A percentile compares a stretch with the other conserved stretches of the same genome.
These are phyloP conservation scores for Coniferiporia weirii DNA, from an alignment of 1,284 basidiomycete species.

Conservation along the genomic window DNA sequence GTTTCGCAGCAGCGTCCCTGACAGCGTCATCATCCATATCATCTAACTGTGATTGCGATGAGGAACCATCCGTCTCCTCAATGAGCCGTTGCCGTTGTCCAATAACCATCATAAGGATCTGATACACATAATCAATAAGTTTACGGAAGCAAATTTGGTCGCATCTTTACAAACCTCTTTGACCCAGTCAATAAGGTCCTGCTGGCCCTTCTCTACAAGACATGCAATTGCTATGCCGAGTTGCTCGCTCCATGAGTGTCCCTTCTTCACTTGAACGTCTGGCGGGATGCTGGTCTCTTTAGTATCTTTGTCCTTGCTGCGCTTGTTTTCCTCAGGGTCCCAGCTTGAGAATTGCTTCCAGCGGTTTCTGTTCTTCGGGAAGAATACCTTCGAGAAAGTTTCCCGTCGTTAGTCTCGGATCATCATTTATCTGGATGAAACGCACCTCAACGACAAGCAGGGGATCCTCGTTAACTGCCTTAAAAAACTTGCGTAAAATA, in stretches of 20 bases:
- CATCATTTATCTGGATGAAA: conserved; percentile 22
- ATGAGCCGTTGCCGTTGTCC: conserved; percentile 66
- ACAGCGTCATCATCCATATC: conserved; percentile 44
- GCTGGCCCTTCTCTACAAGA: conserved; percentile 62
- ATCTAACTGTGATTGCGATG: conserved; percentile 32
- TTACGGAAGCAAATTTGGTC: not conserved
- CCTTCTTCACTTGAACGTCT: conserved; percentile 82
- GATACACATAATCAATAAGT: not conserved
- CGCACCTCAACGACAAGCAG: conserved; percentile 79
- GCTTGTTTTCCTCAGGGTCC: conserved; percentile 54
- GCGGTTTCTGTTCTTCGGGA: conserved; percentile 79
- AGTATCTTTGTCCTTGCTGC: conserved; percentile 31
- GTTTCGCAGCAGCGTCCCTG: conserved; percentile 30
- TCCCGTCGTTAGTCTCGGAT: conserved; percentile 20
- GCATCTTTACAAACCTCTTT: conserved; percentile 53
- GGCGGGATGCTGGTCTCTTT: conserved; percentile 47
- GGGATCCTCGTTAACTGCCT: conserved; percentile 72
- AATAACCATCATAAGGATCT: conserved; percentile 70
- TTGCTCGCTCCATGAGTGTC: conserved; percentile 86
- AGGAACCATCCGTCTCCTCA: conserved; percentile 57
- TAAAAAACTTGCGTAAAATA: conserved; percentile 89
- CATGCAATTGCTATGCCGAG: conserved; percentile 79
- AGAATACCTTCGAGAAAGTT: conserved; percentile 62
- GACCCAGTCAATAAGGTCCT: conserved; percentile 71
- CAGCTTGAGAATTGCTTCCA: conserved; percentile 85